phyloP scores from a whole-genome alignment of 257 asterid species.

The Primulina tabacum region DNA sequence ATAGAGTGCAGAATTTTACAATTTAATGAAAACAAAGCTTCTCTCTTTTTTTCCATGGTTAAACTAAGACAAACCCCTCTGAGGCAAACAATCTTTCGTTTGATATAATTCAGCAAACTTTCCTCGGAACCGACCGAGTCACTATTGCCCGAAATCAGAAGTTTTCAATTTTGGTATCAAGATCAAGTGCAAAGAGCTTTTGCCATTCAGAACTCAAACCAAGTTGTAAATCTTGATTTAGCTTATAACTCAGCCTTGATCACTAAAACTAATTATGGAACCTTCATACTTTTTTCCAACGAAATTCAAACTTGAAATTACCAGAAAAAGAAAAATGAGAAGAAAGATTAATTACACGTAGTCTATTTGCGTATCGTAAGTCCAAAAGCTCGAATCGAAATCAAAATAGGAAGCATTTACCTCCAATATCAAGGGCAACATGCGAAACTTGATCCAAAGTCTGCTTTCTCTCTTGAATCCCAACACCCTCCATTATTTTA shows the following conservation, averaged over 20 bases:
- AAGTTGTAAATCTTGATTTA: background rate
- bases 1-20: too few relatives aligned
- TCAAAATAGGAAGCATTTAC: conserved; percentile 33
- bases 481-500: conserved; percentile 21
- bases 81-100: too few relatives aligned
- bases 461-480: conserved; percentile 23
- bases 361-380: conserved; percentile 12
- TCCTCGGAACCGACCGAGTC: background rate
- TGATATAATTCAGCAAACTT: too few relatives aligned
- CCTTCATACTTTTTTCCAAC: background rate
- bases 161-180: background rate
- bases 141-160: conserved; percentile 4
- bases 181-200: background rate
- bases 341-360: background rate
- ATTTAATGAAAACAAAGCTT: too few relatives aligned
- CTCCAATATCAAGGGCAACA: conserved; percentile 87
- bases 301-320: background rate
- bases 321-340: background rate
- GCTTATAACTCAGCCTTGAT: conserved; percentile 11
- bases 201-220: background rate
- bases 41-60: background rate
- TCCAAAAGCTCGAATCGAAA: background rate
- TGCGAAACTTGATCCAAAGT: conserved; percentile 50
- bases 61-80: background rate
- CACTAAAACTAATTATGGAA: conserved; percentile 15